Conservation (phyloP, 306 rosid species). For the Rosa chinensis region DNA sequence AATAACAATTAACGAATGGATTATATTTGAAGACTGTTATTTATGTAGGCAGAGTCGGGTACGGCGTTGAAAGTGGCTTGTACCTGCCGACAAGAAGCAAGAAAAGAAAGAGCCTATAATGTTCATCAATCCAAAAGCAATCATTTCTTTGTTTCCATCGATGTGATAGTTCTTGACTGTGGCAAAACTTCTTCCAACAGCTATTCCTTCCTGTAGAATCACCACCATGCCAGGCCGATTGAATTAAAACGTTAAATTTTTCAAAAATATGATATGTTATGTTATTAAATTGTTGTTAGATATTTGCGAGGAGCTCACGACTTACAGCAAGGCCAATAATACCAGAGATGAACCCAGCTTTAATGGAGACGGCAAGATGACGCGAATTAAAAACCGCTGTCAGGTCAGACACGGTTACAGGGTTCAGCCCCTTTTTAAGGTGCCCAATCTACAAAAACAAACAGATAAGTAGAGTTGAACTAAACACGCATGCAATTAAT, state of each 20-base stretch:
- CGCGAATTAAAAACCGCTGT: slow-evolving; percentile 29
- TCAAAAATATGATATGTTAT: not conserved
- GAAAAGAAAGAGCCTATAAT: slow-evolving; percentile 54
- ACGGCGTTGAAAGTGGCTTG: not conserved
- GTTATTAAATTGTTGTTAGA: not conserved
- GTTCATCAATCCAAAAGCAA: slow-evolving; percentile 58
- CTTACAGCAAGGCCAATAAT: slow-evolving; percentile 55
- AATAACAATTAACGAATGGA: not conserved
- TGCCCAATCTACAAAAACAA: slow-evolving; percentile 39
- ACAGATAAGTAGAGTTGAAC: not conserved
- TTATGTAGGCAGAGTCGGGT: not conserved
- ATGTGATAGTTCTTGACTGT: slow-evolving; percentile 43
- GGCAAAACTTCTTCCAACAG: slow-evolving; percentile 58
- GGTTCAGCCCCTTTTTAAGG: slow-evolving; percentile 55
- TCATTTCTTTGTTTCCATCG: slow-evolving; percentile 57
- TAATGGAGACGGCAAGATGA: slow-evolving; percentile 30
- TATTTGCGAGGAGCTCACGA: not conserved
- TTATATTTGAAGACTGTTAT: not conserved
- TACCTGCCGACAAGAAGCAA: slow-evolving; percentile 53
- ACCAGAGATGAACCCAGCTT: slow-evolving; percentile 54
- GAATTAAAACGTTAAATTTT: not conserved
- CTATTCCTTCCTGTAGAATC: slow-evolving; percentile 49
- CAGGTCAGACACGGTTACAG: slow-evolving; percentile 35
- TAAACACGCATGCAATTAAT: not conserved
- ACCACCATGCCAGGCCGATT: not conserved